Conservation (phyloP, 1,139 yeast genomes). For the Saccharomyces hybrid region DNA sequence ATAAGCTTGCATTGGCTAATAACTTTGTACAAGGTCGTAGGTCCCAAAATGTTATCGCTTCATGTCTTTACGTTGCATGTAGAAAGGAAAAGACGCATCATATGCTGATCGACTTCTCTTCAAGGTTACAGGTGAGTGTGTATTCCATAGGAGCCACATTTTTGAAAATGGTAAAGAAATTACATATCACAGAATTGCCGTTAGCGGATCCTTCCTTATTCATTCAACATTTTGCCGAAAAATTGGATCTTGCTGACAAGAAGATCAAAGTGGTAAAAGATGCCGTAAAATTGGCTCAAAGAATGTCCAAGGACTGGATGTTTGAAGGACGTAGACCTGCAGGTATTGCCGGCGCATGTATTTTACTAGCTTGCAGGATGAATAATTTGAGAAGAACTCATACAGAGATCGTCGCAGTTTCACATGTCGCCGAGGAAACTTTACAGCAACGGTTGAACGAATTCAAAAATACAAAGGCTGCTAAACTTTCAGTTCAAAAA, state of each 20-base stretch:
- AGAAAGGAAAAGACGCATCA: slow-evolving; percentile 86
- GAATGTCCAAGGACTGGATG: slow-evolving; percentile 95
- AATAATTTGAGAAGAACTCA: slow-evolving; percentile 88
- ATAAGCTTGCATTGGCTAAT: slow-evolving; percentile 71
- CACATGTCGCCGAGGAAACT: slow-evolving; percentile 93
- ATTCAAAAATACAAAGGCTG: slow-evolving; percentile 72
- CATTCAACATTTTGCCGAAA: slow-evolving; percentile 88
- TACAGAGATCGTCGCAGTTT: slow-evolving; percentile 88
- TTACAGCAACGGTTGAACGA: slow-evolving; percentile 84
- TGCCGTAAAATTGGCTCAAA: slow-evolving; percentile 76
- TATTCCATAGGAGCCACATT: slow-evolving; percentile 95
- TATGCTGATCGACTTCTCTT: slow-evolving; percentile 91
- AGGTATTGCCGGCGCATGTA: slow-evolving; percentile 96
- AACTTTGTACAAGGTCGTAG: slow-evolving; percentile 94
- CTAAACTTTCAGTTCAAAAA: slow-evolving; percentile 60
- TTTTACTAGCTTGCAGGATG: slow-evolving; percentile 90
- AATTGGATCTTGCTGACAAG: slow-evolving; percentile 65
- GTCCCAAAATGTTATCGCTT: slow-evolving; percentile 89
- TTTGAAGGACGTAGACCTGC: slow-evolving; percentile 97
- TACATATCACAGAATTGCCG: slow-evolving; percentile 71
- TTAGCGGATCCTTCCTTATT: slow-evolving; percentile 90
- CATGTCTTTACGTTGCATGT: slow-evolving; percentile 92
- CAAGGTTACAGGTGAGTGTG: slow-evolving; percentile 82
- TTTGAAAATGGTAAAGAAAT: slow-evolving; percentile 75
- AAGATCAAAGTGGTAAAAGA: slow-evolving; percentile 74